Percentiles rank a stretch among this genome's conserved stretches.
Conservation (phyloP, 192 early-diverging fungal species). For the Podila horticola region DNA sequence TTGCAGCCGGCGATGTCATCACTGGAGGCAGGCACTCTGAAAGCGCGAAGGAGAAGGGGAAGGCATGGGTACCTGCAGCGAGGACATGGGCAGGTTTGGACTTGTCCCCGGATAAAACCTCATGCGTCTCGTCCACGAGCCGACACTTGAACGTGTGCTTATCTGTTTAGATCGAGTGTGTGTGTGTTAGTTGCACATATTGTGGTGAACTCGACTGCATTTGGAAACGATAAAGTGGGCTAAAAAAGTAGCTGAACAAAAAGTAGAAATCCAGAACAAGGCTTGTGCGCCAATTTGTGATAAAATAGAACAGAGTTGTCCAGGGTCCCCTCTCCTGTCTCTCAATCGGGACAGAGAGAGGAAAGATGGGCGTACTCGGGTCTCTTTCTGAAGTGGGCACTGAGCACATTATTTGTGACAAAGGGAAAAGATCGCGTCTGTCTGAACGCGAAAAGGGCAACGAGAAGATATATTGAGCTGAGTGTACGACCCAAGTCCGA, state of each 20-base stretch:
- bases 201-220: not conserved
- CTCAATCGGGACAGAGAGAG: too few relatives aligned
- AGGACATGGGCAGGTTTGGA: constrained; percentile 3
- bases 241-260: not conserved
- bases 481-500: too few relatives aligned
- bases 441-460: too few relatives aligned
- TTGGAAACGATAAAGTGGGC: not conserved
- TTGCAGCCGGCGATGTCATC: constrained; percentile 17
- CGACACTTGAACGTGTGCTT: constrained; percentile 23
- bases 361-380: too few relatives aligned
- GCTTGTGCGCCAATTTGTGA: too few relatives aligned
- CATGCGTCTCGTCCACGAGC: constrained; percentile 16
- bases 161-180: constrained; percentile 4
- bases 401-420: too few relatives aligned
- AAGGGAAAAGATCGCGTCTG: too few relatives aligned
- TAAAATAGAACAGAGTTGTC: too few relatives aligned
- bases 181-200: too few relatives aligned
- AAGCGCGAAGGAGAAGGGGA: constrained; percentile 31
- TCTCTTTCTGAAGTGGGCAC: too few relatives aligned
- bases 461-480: too few relatives aligned
- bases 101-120: constrained; percentile 1
- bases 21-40: constrained; percentile 16
- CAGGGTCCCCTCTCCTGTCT: too few relatives aligned
- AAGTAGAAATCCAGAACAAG: not conserved
- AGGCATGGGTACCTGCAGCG: constrained; percentile 17